Conservation (phyloP, 73 alveolate genomes). For the Paramecium primaurelia region DNA sequence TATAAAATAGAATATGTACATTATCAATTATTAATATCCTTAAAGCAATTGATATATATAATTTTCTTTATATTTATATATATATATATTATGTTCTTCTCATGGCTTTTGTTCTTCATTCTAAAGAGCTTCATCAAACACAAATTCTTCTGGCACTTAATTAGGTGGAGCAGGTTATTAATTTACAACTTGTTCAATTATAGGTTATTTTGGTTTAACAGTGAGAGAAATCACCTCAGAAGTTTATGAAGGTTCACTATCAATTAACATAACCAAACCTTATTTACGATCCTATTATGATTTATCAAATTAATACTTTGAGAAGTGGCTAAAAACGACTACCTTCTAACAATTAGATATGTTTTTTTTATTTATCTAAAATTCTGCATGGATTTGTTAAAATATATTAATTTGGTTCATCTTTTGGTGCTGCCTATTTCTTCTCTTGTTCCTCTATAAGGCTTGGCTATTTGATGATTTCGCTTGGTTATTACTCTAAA, state of each 20-base stretch:
- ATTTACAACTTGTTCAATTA: constrained; percentile 58
- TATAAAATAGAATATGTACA: no score
- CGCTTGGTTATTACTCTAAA: constrained; percentile 63
- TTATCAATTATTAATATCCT: no score
- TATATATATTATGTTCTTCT: background rate
- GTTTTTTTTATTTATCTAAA: constrained; percentile 82
- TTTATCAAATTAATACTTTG: constrained; percentile 18
- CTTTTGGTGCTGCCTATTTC: constrained; percentile 81
- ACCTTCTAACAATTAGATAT: constrained; percentile 69
- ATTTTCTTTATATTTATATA: background rate
- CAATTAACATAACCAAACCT: constrained; percentile 84
- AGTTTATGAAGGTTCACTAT: constrained; percentile 60
- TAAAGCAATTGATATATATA: no score
- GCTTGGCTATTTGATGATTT: constrained; percentile 72
- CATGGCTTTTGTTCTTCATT: constrained; percentile 6
- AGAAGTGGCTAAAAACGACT: constrained; percentile 85
- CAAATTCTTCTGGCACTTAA: constrained; percentile 72
- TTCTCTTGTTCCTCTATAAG: constrained; percentile 66
- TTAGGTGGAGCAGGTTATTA: constrained; percentile 51
- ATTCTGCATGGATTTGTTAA: constrained; percentile 88
- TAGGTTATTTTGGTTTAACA: constrained; percentile 69
- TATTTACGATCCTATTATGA: constrained; percentile 68
- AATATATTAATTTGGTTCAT: constrained; percentile 83
- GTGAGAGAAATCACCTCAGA: constrained; percentile 74
- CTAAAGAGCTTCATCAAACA: constrained; percentile 71